These are phyloP conservation scores for Cucurbita argyrosperma DNA, from an alignment of 306 rosid species.

Conservation along the genomic window DNA sequence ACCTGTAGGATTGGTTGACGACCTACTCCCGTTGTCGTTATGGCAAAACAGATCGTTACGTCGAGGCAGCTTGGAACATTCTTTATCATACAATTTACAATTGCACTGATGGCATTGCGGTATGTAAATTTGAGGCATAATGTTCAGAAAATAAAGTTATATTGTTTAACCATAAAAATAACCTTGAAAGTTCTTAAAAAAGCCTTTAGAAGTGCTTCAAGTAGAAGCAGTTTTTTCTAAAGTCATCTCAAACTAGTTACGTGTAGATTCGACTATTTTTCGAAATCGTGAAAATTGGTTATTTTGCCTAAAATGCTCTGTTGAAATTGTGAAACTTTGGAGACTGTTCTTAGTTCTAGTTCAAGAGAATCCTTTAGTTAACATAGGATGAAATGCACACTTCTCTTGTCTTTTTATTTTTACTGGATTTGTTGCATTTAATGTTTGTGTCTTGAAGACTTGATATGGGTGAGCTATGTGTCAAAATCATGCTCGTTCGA, in stretches of 20 bases:
- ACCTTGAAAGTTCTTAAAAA: neutral
- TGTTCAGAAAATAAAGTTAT: neutral
- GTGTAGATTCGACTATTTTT: neutral
- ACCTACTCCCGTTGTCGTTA: conserved; percentile 64
- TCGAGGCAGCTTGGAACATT: conserved; percentile 79
- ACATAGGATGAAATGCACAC: neutral
- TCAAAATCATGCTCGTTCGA: too few species aligned
- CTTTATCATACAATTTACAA: conserved; percentile 84
- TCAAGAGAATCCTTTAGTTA: neutral
- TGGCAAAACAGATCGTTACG: conserved; percentile 52
- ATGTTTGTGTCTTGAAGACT: neutral
- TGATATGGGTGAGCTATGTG: neutral
- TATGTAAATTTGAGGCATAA: conserved; percentile 18
- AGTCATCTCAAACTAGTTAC: neutral
- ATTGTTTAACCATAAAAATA: neutral
- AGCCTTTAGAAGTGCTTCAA: neutral
- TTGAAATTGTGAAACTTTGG: neutral
- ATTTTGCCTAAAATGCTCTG: neutral
- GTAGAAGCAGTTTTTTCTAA: neutral
- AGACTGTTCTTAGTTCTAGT: neutral
- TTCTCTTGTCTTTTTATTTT: neutral
- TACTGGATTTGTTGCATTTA: neutral
- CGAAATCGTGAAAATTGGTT: neutral
- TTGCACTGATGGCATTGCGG: conserved; percentile 80
- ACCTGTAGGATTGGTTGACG: conserved; percentile 67